Percentiles rank a stretch among this genome's conserved stretches.
These are phyloP conservation scores for Pythium oligandrum DNA, from an alignment of 352 stramenopile genomes.

Conservation along the genomic window DNA sequence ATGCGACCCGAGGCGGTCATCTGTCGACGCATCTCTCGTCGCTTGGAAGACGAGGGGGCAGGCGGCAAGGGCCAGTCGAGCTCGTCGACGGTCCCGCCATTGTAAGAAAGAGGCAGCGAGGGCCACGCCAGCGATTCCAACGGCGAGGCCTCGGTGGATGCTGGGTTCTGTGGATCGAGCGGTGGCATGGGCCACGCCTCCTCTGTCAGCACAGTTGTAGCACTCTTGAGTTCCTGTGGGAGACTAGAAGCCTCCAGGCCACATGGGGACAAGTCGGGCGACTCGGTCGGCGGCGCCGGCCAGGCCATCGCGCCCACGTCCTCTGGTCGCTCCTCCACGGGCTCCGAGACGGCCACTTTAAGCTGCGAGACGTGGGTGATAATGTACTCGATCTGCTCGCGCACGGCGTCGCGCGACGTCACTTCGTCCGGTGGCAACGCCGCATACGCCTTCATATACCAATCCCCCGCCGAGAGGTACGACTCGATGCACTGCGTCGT, in stretches of 20 bases:
- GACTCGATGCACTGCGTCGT: slow-evolving; percentile 24
- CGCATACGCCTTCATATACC: slow-evolving; percentile 52
- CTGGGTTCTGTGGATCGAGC: neutral
- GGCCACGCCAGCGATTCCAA: neutral
- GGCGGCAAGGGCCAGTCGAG: neutral
- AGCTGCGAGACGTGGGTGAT: slow-evolving; percentile 60
- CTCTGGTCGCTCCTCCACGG: neutral
- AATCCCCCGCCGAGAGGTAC: slow-evolving; percentile 47
- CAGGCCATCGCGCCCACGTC: slow-evolving; percentile 6
- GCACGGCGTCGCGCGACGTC: slow-evolving; percentile 30
- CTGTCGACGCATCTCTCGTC: slow-evolving; percentile 8
- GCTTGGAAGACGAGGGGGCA: slow-evolving; percentile 2
- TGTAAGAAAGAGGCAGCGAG: neutral
- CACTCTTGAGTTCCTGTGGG: neutral
- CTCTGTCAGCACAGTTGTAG: neutral
- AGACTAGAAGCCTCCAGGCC: neutral
- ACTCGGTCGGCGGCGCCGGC: slow-evolving; percentile 7
- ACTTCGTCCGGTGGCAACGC: slow-evolving; percentile 28
- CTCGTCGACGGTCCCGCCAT: neutral
- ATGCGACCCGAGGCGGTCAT: neutral
- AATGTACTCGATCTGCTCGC: slow-evolving; percentile 71
- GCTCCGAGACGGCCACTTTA: slow-evolving; percentile 24
- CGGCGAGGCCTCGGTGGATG: neutral
- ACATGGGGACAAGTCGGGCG: neutral
- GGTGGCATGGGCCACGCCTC: slow-evolving; percentile 13